A percentile compares a stretch with the other conserved stretches of the same genome.
phyloP scores from a whole-genome alignment of 129 eudicot genomes.

The Logfia minima region DNA sequence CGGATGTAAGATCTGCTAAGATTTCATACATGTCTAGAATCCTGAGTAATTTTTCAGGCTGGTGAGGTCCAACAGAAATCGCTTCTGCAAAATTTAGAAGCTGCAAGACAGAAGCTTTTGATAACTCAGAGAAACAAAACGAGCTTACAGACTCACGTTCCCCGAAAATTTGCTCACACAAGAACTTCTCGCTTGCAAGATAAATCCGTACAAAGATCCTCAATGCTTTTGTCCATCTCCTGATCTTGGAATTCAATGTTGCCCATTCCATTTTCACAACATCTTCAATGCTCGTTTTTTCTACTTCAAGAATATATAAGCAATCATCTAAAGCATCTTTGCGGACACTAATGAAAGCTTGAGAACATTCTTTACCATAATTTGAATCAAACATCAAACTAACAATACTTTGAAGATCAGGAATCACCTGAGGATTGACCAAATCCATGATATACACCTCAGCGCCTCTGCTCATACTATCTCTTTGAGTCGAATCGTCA shows the following conservation, averaged over 20 bases:
- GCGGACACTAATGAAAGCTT: constrained; percentile 55
- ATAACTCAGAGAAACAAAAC: constrained; percentile 65
- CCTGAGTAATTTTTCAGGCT: constrained; percentile 78
- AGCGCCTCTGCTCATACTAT: constrained; percentile 59
- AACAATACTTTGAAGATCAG: constrained; percentile 63
- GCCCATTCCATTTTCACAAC: constrained; percentile 87
- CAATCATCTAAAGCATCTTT: constrained; percentile 81
- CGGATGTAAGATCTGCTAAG: constrained; percentile 60
- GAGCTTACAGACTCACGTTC: constrained; percentile 42
- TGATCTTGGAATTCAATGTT: constrained; percentile 59
- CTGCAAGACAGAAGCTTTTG: constrained; percentile 65
- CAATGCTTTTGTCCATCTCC: constrained; percentile 71
- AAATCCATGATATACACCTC: constrained; percentile 67
- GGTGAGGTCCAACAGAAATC: constrained; percentile 72
- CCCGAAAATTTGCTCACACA: constrained; percentile 72
- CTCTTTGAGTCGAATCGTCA: constrained; percentile 65
- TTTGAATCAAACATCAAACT: constrained; percentile 66
- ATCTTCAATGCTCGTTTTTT: constrained; percentile 79
- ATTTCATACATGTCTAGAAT: constrained; percentile 86
- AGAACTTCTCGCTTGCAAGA: constrained; percentile 69
- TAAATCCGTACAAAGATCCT: constrained; percentile 69
- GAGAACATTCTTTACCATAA: constrained; percentile 69
- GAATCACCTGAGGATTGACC: constrained; percentile 61
- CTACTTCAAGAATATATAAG: constrained; percentile 69
- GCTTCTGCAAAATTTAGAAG: constrained; percentile 78